Base-by-base conservation (phyloP, 257 asterid species). In the Solanum piurae region DNA sequence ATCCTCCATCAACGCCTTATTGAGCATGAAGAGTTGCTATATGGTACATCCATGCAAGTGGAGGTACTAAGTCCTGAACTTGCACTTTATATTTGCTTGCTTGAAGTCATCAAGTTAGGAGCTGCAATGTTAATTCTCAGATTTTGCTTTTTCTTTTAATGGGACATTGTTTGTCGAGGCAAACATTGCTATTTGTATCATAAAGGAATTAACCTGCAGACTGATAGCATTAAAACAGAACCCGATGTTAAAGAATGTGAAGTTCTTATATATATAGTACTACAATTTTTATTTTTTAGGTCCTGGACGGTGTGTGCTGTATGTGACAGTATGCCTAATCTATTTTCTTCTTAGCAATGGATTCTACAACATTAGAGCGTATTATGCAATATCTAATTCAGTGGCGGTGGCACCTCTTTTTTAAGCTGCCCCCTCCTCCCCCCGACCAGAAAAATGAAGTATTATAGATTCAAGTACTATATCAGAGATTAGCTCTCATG, bases 21-120 rank as follows among this genome's bases (percentile, higher is more conserved):
- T 79, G 99, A 97, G 94, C 96, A 97, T 88, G 99, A 95, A 90
- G 99, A 97, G 94, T 88, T 93, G 83, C 93, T 93, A 42, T 92
- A 92, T 87, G 99, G 98, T 83, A 92, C 99, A 88, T 84, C 98
- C 73, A 88, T 87, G 90, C 91, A 95, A 89, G 96, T 95, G 87
- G 96, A 95, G 98, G 99, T 97, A 90, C 80, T 29, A 52, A 85
- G 27, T 71, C 90, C 62, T 87, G 64, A 83, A 66, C 60, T 25
- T 44, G 25, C 84, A 31, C 21, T 82, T 49, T 49, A 66, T 31
- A 31, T 55, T 82, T 82, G 27, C 86, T 49, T 82, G 44, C 71
- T 82, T 31, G 69, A 46, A 76, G 71, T 82, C 85, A 80, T 18
- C 42, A 31, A 80, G 85, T 18, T 27, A 46, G 40, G 68, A 46